phyloP scores from a whole-genome alignment of 129 eudicot genomes.

The Helianthus tuberosus region DNA sequence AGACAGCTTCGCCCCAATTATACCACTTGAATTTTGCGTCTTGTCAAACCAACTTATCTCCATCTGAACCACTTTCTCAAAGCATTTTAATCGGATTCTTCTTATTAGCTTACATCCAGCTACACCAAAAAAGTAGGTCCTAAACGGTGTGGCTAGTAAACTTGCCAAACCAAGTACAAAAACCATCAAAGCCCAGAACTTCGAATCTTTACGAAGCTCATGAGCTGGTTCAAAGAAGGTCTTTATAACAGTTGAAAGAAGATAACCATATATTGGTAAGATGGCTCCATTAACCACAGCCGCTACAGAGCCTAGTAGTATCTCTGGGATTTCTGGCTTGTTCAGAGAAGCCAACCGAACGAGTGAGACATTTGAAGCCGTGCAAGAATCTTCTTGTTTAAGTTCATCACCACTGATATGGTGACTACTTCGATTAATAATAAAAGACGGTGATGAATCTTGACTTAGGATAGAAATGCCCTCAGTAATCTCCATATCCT shows the following conservation, averaged over 20 bases:
- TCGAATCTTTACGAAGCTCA: slow-evolving; percentile 57
- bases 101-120: slow-evolving; percentile 72
- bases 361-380: slow-evolving; percentile 35
- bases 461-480: slow-evolving; percentile 42
- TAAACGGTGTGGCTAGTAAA: slow-evolving; percentile 57
- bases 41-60: slow-evolving; percentile 90
- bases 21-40: slow-evolving; percentile 71
- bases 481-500: slow-evolving; percentile 25
- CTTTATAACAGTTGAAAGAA: slow-evolving; percentile 58
- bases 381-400: slow-evolving; percentile 3
- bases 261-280: slow-evolving; percentile 61
- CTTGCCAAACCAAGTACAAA: slow-evolving; percentile 57
- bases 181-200: slow-evolving; percentile 80
- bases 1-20: slow-evolving; percentile 82
- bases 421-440: slow-evolving; percentile 13
- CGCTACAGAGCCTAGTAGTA: slow-evolving; percentile 58
- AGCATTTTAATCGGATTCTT: slow-evolving; percentile 66
- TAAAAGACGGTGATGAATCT: slow-evolving; percentile 45
- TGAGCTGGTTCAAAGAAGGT: slow-evolving; percentile 61
- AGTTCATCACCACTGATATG: slow-evolving; percentile 23
- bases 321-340: slow-evolving; percentile 71
- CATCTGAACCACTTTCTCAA: slow-evolving; percentile 71
- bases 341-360: slow-evolving; percentile 67
- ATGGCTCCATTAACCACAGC: slow-evolving; percentile 70
- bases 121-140: slow-evolving; percentile 65